Evolutionary conservation across 75 land plant genomes (phyloP), one percentile per base, ranked within the genome.

Genomic region (Cunninghamia lanceolata): DNA sequence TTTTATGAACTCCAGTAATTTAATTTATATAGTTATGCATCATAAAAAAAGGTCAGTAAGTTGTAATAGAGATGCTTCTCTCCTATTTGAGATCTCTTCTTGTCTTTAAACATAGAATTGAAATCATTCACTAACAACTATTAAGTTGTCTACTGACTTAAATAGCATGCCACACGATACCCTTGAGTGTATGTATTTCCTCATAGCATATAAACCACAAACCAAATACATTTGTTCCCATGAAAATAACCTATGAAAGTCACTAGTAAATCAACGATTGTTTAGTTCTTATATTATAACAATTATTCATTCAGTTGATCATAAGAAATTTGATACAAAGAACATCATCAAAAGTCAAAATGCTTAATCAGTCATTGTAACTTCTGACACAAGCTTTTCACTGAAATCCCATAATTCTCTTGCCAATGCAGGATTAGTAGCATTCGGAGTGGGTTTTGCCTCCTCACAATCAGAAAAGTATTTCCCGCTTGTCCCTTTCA

Each of bases 381-480:
- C 32, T 80, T 80, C 30, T n/a, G 82, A 80, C 25, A 89, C 88
- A 81, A 89, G 47, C 39, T 86, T 89, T 73, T 85, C 89, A 34
- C 91, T 91, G 74, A 73, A 77, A 34, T 90, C 85, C 92, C 92
- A 91, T 66, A 91, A 71, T 40, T 56, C 54, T 17, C 83, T 86
- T 38, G 89, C 92, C 43, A 90, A 66, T 43, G 86, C 86, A 35
- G 83, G 45, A 77, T 91, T 92, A 3, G 53, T 81, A 28, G 89
- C 93, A 86, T 85, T 43, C 16, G 66, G 30, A 40, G 87, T 77
- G 19, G 87, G 82, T 9, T 83, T 45, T 30, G 84, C 66, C 66
- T 87, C 83, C 35, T 90, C 80, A 87, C 93, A 84, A 83, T 91
- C 85, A 36, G 70, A 50, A 86, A 91, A 91, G 52, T 91, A 91